These are phyloP conservation scores for Cephaloascus fragrans DNA, from an alignment of 805 yeast species.

Conservation along the genomic window DNA sequence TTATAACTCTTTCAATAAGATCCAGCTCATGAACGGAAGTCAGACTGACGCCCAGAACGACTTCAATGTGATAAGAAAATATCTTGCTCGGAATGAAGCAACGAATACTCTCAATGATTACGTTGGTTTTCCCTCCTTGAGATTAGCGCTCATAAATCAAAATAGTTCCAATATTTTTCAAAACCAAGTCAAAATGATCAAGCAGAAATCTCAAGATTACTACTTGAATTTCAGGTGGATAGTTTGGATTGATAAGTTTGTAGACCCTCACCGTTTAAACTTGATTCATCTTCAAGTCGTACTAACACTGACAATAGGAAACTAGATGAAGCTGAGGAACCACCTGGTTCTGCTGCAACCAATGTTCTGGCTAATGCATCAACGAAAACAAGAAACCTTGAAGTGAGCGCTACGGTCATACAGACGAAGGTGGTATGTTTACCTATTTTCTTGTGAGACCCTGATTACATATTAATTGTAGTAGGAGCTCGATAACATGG, in stretches of 20 bases:
- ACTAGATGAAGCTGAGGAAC: background rate
- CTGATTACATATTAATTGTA: too few species aligned
- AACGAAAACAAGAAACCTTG: background rate
- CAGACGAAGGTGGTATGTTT: slow-evolving; percentile 1
- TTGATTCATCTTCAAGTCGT: too few species aligned
- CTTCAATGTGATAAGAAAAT: too few species aligned
- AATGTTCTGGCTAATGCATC: background rate
- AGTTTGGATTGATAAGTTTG: slow-evolving; percentile 6
- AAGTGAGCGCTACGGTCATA: background rate
- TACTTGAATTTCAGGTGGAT: slow-evolving; percentile 3
- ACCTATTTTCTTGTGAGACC: background rate
- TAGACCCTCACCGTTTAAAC: background rate
- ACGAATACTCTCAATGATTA: background rate
- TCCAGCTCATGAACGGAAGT: background rate
- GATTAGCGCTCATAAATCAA: background rate
- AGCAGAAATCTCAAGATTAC: slow-evolving; percentile 1
- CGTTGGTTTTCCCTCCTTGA: slow-evolving; percentile 1
- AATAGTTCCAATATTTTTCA: slow-evolving; percentile 1
- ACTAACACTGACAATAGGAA: too few species aligned
- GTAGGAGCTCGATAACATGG: slow-evolving; percentile 1
- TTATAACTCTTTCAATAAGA: background rate
- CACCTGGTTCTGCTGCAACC: background rate
- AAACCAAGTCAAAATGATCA: slow-evolving; percentile 1
- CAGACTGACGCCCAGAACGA: too few species aligned
- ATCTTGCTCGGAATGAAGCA: background rate